phyloP scores from a whole-genome alignment of 306 rosid species.

The Lithocarpus polystachyus region DNA sequence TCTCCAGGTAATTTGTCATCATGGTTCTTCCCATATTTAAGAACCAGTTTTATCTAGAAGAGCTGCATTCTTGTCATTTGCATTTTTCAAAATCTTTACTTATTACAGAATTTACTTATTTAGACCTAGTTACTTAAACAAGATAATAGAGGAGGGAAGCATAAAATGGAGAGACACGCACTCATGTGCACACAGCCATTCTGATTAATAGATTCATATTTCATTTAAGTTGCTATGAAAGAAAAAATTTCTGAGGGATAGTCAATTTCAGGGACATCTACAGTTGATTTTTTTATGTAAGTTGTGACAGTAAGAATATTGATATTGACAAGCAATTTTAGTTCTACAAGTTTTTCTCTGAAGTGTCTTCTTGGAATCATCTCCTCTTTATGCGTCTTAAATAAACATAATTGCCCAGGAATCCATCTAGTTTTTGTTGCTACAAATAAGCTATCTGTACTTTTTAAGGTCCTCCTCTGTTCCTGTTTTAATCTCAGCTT shows the following conservation, averaged over 20 bases:
- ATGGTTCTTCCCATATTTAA: neutral
- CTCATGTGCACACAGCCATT: too few species aligned
- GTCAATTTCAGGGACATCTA: neutral
- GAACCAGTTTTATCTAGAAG: neutral
- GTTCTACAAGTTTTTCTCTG: neutral
- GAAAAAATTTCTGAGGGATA: neutral
- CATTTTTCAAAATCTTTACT: too few species aligned
- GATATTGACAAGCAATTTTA: neutral
- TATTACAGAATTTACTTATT: too few species aligned
- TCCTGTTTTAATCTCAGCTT: constrained; percentile 68
- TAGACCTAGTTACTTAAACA: too few species aligned
- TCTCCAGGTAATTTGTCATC: constrained; percentile 64
- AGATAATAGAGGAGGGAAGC: too few species aligned
- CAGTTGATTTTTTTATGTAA: neutral
- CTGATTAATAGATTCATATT: neutral
- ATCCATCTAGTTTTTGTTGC: constrained; percentile 12
- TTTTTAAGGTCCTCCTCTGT: constrained; percentile 31
- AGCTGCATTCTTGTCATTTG: too few species aligned
- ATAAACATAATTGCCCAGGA: too few species aligned
- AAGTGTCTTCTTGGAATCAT: neutral
- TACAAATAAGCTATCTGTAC: constrained; percentile 15
- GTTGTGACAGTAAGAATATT: neutral
- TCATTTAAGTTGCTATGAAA: neutral
- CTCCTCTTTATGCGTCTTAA: neutral
- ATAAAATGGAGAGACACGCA: too few species aligned